Evolutionary conservation across 805 yeast species (phyloP).

Genomic region (Pichia deserticola): DNA sequence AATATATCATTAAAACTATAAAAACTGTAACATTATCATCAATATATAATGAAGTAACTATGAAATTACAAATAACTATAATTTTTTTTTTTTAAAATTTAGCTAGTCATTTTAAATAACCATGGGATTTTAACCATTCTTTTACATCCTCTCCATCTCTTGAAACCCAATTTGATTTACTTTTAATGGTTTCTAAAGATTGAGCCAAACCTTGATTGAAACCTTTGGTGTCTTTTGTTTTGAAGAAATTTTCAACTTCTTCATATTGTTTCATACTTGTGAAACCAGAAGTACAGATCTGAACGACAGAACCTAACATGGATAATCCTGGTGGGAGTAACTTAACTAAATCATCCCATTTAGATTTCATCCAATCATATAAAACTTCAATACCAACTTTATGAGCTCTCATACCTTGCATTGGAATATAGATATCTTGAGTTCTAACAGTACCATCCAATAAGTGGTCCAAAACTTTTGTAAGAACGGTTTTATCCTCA

Average conservation of each 20-base stretch:
- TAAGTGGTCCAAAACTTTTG: conserved; percentile 33
- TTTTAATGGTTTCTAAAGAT: conserved; percentile 48
- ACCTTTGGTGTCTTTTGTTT: conserved; percentile 43
- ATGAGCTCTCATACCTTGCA: conserved; percentile 63
- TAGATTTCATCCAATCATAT: conserved; percentile 61
- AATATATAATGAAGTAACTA: no score
- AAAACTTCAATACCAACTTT: conserved; percentile 57
- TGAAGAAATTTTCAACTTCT: conserved; percentile 42
- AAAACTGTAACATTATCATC: no score
- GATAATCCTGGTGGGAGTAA: conserved; percentile 75
- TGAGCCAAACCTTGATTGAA: conserved; percentile 53
- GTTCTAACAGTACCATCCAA: conserved; percentile 65
- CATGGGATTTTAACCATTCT: conserved; percentile 34
- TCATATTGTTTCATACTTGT: conserved; percentile 33
- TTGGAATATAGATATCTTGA: conserved; percentile 48
- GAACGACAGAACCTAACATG: conserved; percentile 71
- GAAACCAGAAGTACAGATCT: conserved; percentile 41
- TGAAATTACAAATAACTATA: not conserved
- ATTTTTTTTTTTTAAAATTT: not conserved
- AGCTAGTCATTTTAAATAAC: conserved; percentile 14
- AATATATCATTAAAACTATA: no score
- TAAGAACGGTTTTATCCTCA: conserved; percentile 30
- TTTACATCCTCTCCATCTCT: conserved; percentile 42
- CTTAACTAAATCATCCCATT: conserved; percentile 66
- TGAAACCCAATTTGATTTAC: conserved; percentile 46